These are phyloP conservation scores for Dichotomopilus funicola DNA, from an alignment of 2,329 filamentous ascomycete genomes.

Conservation along the genomic window DNA sequence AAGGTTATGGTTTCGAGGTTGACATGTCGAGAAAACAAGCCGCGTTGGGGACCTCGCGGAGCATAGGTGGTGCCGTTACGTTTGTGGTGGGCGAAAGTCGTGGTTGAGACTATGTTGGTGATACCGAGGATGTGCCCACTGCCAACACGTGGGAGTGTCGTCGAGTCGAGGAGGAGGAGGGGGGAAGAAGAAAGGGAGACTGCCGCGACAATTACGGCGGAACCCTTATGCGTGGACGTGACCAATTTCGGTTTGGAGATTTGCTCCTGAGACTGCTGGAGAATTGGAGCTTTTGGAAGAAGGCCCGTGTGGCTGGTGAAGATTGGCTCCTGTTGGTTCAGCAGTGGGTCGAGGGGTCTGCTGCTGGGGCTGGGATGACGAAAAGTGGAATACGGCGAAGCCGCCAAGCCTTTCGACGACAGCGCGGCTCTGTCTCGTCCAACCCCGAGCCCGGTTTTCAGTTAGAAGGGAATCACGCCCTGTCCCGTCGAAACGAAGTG, in stretches of 20 bases:
- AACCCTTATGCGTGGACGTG: not conserved
- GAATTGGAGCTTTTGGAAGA: constrained; percentile 13
- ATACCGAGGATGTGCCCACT: not conserved
- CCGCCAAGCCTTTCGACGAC: constrained; percentile 10
- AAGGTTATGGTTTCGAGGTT: constrained; percentile 14
- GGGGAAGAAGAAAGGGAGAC: not conserved
- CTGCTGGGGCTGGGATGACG: constrained; percentile 13
- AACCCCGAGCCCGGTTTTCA: too few species aligned
- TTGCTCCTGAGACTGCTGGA: not conserved
- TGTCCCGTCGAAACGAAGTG: too few species aligned
- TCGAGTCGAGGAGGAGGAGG: too few species aligned
- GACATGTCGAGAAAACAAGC: constrained; percentile 17
- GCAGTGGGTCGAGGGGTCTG: not conserved
- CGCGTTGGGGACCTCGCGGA: constrained; percentile 10
- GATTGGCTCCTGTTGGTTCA: constrained; percentile 8
- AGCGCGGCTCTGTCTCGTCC: not conserved
- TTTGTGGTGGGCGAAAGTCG: not conserved
- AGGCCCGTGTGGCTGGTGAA: constrained; percentile 13
- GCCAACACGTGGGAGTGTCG: too few species aligned
- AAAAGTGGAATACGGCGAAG: constrained; percentile 15
- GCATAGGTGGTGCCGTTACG: constrained; percentile 15
- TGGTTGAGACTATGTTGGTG: not conserved
- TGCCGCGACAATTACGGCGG: not conserved
- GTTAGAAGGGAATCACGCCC: too few species aligned
- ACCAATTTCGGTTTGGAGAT: constrained; percentile 7